Evolutionary conservation across 1,284 basidiomycete genomes (phyloP).

Genomic region (Vanrija sp.): DNA sequence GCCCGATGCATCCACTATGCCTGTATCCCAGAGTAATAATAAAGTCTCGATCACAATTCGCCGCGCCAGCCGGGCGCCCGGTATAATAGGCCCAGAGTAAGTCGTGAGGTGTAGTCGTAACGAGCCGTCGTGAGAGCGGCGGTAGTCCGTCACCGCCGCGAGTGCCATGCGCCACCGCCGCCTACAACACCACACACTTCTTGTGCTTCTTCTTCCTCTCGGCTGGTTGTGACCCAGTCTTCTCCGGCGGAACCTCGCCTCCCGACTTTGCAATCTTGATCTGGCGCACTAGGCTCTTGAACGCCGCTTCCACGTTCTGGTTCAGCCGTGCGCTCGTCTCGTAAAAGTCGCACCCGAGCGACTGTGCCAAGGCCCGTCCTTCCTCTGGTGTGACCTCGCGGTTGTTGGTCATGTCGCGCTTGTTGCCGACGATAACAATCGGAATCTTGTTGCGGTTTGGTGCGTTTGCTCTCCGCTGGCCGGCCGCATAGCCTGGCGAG

Average conservation of each 20-base stretch:
- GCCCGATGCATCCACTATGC: too few species aligned
- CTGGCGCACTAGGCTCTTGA: slow-evolving; percentile 83
- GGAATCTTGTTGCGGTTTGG: slow-evolving; percentile 16
- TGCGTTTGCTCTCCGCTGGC: slow-evolving; percentile 2
- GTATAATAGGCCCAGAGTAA: too few species aligned
- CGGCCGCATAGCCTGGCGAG: neutral
- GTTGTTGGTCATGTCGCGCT: slow-evolving; percentile 71
- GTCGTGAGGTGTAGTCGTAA: too few species aligned
- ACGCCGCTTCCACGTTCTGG: slow-evolving; percentile 90
- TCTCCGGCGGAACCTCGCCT: neutral
- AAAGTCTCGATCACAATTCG: too few species aligned
- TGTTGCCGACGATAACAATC: slow-evolving; percentile 84
- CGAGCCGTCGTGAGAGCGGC: too few species aligned
- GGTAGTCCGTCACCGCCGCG: too few species aligned
- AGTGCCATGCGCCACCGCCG: too few species aligned
- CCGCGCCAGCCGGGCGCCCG: too few species aligned
- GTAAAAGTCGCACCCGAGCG: slow-evolving; percentile 90
- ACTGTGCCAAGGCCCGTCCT: slow-evolving; percentile 75
- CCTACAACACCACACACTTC: slow-evolving; percentile 48
- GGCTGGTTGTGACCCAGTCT: neutral
- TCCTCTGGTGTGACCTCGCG: slow-evolving; percentile 86
- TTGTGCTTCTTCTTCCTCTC: slow-evolving; percentile 36
- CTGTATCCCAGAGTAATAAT: too few species aligned
- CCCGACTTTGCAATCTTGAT: slow-evolving; percentile 54
- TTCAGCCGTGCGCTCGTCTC: slow-evolving; percentile 96